Percentiles rank a stretch among this genome's conserved stretches.
Conservation (phyloP, 2,329 filamentous ascomycete genomes). For the Colletotrichum destructivum region DNA sequence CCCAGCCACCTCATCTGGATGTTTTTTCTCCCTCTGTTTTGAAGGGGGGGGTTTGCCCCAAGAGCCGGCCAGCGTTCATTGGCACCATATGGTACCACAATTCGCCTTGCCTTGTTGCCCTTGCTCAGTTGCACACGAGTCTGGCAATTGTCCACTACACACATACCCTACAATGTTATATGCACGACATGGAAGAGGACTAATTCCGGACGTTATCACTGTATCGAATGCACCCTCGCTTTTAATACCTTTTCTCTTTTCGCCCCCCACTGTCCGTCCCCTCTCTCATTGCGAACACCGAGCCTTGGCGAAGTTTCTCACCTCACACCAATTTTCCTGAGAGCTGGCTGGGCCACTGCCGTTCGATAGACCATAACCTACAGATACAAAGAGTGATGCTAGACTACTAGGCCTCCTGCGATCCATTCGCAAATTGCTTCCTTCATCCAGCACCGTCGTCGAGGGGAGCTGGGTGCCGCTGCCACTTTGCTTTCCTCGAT, state of each 20-base stretch:
- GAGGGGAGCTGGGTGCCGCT: background rate
- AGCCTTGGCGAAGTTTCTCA: constrained; percentile 27
- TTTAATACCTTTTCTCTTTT: background rate
- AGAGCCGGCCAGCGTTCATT: constrained; percentile 5
- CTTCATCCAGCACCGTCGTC: background rate
- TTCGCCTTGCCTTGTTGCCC: background rate
- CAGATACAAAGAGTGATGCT: constrained; percentile 11
- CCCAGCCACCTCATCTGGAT: constrained; percentile 18
- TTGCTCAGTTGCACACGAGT: constrained; percentile 3
- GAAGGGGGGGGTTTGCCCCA: too few species aligned
- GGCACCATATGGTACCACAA: background rate
- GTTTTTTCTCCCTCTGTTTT: background rate
- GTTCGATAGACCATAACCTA: background rate
- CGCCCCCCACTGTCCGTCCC: background rate
- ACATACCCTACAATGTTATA: constrained; percentile 26
- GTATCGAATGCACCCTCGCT: constrained; percentile 1
- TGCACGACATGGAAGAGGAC: constrained; percentile 37
- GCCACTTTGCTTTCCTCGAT: background rate
- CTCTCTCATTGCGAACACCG: constrained; percentile 31
- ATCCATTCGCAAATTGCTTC: background rate
- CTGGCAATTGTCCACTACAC: background rate
- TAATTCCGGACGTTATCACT: constrained; percentile 32
- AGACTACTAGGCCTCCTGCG: background rate
- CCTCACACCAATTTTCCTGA: constrained; percentile 5
- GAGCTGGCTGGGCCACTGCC: constrained; percentile 1